Base-by-base conservation (phyloP, 495 filamentous ascomycete genomes). In the Penicillium samsonianum region DNA sequence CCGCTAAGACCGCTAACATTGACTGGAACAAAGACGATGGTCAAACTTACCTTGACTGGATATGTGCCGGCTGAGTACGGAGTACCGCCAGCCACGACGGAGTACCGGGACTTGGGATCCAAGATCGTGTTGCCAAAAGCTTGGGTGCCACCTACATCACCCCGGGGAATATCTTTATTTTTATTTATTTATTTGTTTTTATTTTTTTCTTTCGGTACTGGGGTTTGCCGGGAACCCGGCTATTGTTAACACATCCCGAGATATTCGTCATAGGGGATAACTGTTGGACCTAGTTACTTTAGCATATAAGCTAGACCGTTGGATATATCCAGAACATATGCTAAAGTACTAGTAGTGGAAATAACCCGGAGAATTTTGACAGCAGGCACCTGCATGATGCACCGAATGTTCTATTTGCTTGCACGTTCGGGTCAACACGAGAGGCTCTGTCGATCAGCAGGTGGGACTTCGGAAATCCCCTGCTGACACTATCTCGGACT, bases 51-150 rank as follows among this genome's bases (percentile, higher is more conserved):
- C 31, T 38, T 14, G n/a, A 9, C n/a, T 30, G 12, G 31, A 28
- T 19, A 37, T 46, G 16, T 31, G 11, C 28, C 51, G 44, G 3
- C n/a, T 10, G 20, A 42, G 38, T 31, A 33, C 11, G 11, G 4
- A 4, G 12, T 26, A 17, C 11, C 5, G 37, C 19, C 37, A 20
- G 23, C 38, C 38, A 42, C 33, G n/a, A n/a, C n/a, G n/a, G n/a
- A n/a, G n/a, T 26, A 14, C 20, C 43, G 22, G 42, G 17, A 45
- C 16, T 35, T 55, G 43, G 44, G 3, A 31, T 22, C 31, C 42
- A 37, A 37, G 41, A 45, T 54, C 31, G 53, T 26, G 30, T 38
- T 55, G 3, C 22, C 17, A 35, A 55, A 55, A 47, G 41, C 42
- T 55, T 38, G 22, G 42, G 42, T 35, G 42, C 43, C 53, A 40